phyloP scores from a whole-genome alignment of 1,284 basidiomycete species.

The Tetrapyrgos nigripes region DNA sequence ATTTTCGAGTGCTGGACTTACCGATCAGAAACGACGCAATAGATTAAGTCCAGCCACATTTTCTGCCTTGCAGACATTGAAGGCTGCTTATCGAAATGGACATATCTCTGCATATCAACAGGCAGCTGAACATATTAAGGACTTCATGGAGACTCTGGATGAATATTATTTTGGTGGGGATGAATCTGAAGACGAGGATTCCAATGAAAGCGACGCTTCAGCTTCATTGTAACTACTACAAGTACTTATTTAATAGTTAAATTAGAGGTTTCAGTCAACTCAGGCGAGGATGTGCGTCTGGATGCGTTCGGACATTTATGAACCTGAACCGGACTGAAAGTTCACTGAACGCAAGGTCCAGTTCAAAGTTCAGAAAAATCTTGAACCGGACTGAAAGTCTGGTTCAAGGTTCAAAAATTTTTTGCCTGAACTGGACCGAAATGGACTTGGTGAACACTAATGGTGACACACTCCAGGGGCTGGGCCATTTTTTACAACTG shows the following conservation, averaged over 20 bases:
- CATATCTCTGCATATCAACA: neutral
- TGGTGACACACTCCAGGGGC: too few relatives aligned
- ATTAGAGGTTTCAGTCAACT: too few relatives aligned
- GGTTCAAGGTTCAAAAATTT: neutral
- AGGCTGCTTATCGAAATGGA: constrained; percentile 2
- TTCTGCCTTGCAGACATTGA: constrained; percentile 22
- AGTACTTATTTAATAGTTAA: neutral
- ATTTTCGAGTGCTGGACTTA: constrained; percentile 27
- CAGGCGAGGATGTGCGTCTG: neutral
- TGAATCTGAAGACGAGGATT: too few relatives aligned
- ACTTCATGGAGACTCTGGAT: constrained; percentile 1
- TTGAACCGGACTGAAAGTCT: neutral
- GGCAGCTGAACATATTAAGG: neutral
- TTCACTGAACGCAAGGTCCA: neutral
- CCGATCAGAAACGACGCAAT: constrained; percentile 23
- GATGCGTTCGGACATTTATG: neutral
- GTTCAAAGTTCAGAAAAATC: neutral
- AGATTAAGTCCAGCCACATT: constrained; percentile 19
- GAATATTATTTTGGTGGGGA: too few relatives aligned
- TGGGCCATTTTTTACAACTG: too few relatives aligned
- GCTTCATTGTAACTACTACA: neutral
- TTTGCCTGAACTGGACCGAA: neutral
- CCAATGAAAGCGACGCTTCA: too few relatives aligned
- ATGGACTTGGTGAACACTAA: constrained; percentile 1
- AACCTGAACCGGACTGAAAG: neutral